phyloP scores from a whole-genome alignment of 2,329 filamentous ascomycete species.

The Penicillium sp. region DNA sequence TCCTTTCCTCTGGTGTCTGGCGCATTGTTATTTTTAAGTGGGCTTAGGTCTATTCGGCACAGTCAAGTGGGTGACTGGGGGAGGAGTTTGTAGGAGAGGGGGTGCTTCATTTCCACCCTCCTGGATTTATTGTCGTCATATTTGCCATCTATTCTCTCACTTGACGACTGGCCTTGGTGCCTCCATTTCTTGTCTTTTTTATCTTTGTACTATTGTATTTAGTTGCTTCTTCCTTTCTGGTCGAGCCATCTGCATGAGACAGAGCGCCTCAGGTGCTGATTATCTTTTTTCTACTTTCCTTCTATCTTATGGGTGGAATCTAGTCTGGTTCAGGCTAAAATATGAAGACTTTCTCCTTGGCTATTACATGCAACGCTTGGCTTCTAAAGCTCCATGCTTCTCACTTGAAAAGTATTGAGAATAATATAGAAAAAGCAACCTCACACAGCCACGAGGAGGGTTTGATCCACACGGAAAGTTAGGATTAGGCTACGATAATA shows the following conservation, averaged over 20 bases:
- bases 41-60: slow-evolving; percentile 18
- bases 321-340: no score
- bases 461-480: no score
- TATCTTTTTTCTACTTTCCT: not conserved
- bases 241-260: not conserved
- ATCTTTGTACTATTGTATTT: slow-evolving; percentile 31
- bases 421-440: no score
- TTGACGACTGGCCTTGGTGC: slow-evolving; percentile 2
- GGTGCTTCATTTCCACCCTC: slow-evolving; percentile 11
- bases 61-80: slow-evolving; percentile 19
- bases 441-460: no score
- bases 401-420: no score
- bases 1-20: slow-evolving; percentile 20
- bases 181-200: not conserved
- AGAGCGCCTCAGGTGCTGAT: not conserved
- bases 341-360: no score
- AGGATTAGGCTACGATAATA: no score
- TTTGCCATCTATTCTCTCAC: slow-evolving; percentile 22
- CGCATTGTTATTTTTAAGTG: slow-evolving; percentile 16
- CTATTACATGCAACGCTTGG: no score
- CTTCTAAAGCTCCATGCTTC: no score
- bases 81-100: slow-evolving; percentile 25
- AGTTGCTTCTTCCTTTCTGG: slow-evolving; percentile 18
- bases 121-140: slow-evolving; percentile 1
- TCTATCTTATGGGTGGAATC: not conserved